Conservation (phyloP, 345 rosid species). For the Citrus sinensis region DVS_A1.0 CM039163.1:8001001-8001500, state of each 20-base stretch:
- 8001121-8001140: constrained; percentile 67
- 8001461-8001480: no score
- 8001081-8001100: constrained; percentile 72
- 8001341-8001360: constrained; percentile 86
- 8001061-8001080: constrained; percentile 88
- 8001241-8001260: constrained; percentile 89
- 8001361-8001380: constrained; percentile 75
- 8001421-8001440: no score
- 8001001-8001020: constrained; percentile 16
- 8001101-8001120: constrained; percentile 64
- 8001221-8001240: constrained; percentile 87
- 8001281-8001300: constrained; percentile 96
- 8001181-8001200: constrained; percentile 78
- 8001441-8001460: no score
- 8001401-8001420: not conserved
- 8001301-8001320: constrained; percentile 82
- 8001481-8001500: no score
- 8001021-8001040: constrained; percentile 20
- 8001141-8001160: constrained; percentile 75
- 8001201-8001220: constrained; percentile 70
- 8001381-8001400: constrained; percentile 63
- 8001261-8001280: constrained; percentile 78
- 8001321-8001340: constrained; percentile 76
- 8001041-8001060: constrained; percentile 93
- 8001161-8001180: constrained; percentile 76